Evolutionary conservation across 305 asterid genomes (phyloP), one percentile per base, ranked within the genome.

Genomic region (Fraxinus paxiana): DNA sequence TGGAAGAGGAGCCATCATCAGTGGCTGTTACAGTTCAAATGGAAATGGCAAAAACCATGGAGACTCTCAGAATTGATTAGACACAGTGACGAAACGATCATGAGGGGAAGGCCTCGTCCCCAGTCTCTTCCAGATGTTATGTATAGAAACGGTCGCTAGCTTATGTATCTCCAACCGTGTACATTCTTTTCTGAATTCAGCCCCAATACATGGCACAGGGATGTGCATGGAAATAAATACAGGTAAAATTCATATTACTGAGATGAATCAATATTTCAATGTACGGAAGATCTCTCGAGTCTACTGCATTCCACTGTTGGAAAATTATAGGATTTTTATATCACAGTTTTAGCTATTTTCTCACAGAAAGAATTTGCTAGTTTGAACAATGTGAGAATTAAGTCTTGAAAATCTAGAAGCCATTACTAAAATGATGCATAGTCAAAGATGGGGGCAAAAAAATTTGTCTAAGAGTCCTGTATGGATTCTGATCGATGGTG

Each of bases 1-100:
- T 96, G 99, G 99, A 96, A 94, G 89, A 93, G 98, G 90, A 96
- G 99, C 87, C 98, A 96, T 81, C 98, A 96, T 82, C 98, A 94
- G 82, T 96, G 99, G 99, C 91, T 94, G 79, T 84, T 96, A 80
- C 98, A 96, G 92, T 96, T 96, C 90, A 96, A 96, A 83, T 96
- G 98, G 99, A 96, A 96, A 85, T 96, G 99, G 99, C 99, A 96
- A 87, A 96, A 96, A 82, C 99, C 99, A 3, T 96, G 99, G 99
- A 96, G 88, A 83, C 99, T 96, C 71, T 96, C 98, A 0, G 98
- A 96, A 86, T 85, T 84, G 91, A 96, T 96, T 80, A 92, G 94
- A 86, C 98, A 92, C 88, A 96, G 95, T 69, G 98, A 96, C 51
- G 99, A 96, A 85, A 94, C 99, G 20, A 89, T 96, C 81, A 91